Base-by-base conservation (phyloP, 1,284 basidiomycete species). In the Marasmius fiardii region DNA sequence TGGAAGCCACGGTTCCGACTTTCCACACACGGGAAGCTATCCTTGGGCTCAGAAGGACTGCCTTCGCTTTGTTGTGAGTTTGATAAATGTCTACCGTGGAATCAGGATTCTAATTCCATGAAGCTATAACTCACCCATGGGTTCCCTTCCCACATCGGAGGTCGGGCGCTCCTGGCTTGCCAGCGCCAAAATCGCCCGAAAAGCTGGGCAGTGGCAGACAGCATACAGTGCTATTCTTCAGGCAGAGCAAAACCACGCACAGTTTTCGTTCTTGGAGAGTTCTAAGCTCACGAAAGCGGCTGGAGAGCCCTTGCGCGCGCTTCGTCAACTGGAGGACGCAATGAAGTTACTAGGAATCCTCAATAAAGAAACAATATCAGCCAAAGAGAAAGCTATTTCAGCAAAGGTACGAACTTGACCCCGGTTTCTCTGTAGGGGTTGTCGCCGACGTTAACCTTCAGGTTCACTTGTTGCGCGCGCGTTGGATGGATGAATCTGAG, bases 141-240 rank as follows among this genome's bases (percentile, higher is more conserved):
- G 56, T 3, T 37, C 47, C 16, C 50, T 35, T 34, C 52, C 48
- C 35, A 18, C 37, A 56, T 75, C 74, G 37, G 86, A 91, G 61
- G 84, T 95, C 34, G 91, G 93, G 1, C 81, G 82, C 51, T 85
- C 92, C 1, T 99, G 97, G 97, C 82, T 99, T 14, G 79, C 85
- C 18, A 98, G 92, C 55, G 90, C 95, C 16, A 98, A 97, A 68
- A 95, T 95, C 58, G 96, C 97, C 12, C 81, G 97, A 51, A 98
- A 97, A 67, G 92, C 95, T 0, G 91, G 92, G 0, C 96, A 99
- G 69, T 88, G 86, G 75, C 97, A 99, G 74, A 98, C 96, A 0
- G 95, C 97, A 2, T 99, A 99, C 68, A 98, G 92, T 65, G 95
- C 97, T 1, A 86, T 93, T 54, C 79, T 99, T 0, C 97, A 99